Evolutionary conservation across 805 yeast species (phyloP), one percentile per base, ranked within the genome.

Genomic region (Zygotorulaspora sp.): DNA sequence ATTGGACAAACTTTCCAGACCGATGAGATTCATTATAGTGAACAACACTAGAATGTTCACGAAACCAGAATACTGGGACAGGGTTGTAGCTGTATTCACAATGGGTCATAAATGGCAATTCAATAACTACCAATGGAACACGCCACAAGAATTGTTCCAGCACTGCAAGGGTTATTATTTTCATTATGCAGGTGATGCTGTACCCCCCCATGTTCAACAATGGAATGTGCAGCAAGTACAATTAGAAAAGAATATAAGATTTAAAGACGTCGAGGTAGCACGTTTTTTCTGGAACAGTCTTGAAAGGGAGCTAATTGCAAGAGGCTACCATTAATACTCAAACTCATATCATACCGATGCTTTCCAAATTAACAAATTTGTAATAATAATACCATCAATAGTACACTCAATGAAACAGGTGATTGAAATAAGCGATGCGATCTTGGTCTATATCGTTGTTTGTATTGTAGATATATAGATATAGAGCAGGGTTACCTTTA

Each of bases 91-190:
- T 0, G 84, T 92, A 25, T 82, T 92, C 66, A 90, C 96, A 12
- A 90, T 97, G 8, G 99, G 99, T 9, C 98, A 92, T 66, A 71
- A 80, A 38, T 92, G 99, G 99, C 99, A 92, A 65, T 86, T 92
- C 65, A 77, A 84, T 55, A 77, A 79, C 52, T 92, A 90, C 63
- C 83, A 82, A 57, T 83, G 88, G 78, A 71, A 78, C 26, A 77
- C 80, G 38, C 96, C 98, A 2, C 78, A 82, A 43, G 69, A 69
- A 30, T 69, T 92, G 47, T 92, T 92, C 62, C 92, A 83, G 54
- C 79, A 77, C 49, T 83, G 83, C 48, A 78, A 82, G 43, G 98
- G 98, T 2, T 89, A 77, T 57, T 84, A 77, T 52, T 70, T 88
- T 49, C 71, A 79, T 30, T 88, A 78, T 63, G 74, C 75, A 43